phyloP scores from a whole-genome alignment of 495 filamentous ascomycete genomes.

The Daldinia decipiens region DNA sequence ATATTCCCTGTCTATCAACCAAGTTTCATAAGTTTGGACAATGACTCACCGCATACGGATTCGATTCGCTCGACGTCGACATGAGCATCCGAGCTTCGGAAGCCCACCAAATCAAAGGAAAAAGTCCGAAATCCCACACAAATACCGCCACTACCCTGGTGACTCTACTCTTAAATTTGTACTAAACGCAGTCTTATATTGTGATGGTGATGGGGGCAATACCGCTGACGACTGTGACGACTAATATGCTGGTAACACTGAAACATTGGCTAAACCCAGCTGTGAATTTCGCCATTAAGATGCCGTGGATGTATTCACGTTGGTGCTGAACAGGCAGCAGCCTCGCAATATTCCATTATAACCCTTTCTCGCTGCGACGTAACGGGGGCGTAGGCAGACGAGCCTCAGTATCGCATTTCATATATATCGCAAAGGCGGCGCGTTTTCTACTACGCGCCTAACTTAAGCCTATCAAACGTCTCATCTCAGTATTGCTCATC shows the following conservation, averaged over 20 bases:
- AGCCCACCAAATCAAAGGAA: conserved; percentile 24
- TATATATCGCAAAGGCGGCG: conserved; percentile 22
- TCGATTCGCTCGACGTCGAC: conserved; percentile 28
- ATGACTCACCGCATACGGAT: conserved; percentile 39
- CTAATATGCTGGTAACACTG: conserved; percentile 1
- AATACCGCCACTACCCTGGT: conserved; percentile 32
- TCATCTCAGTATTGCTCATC: conserved; percentile 10
- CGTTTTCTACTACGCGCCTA: conserved; percentile 32
- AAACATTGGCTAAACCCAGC: conserved; percentile 12
- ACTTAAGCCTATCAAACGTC: conserved; percentile 11
- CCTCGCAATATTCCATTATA: conserved; percentile 27
- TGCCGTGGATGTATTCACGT: conserved; percentile 14
- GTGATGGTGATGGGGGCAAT: conserved; percentile 15
- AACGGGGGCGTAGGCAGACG: conserved; percentile 15
- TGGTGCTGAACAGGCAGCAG: conserved; percentile 40
- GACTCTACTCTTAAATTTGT: conserved; percentile 16
- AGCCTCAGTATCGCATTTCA: conserved; percentile 23
- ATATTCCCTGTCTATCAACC: conserved; percentile 21
- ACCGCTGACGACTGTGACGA: conserved; percentile 12
- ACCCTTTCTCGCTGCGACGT: conserved; percentile 20
- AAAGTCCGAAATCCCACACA: conserved; percentile 20
- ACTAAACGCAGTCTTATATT: conserved; percentile 9
- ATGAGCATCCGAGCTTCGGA: conserved; percentile 16
- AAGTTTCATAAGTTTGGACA: conserved; percentile 28
- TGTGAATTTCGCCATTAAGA: conserved; percentile 30